Percentiles rank a stretch among this genome's conserved stretches.
These are phyloP conservation scores for Alternaria sp. DNA, from an alignment of 2,329 filamentous ascomycete genomes.

Conservation along the genomic window DNA sequence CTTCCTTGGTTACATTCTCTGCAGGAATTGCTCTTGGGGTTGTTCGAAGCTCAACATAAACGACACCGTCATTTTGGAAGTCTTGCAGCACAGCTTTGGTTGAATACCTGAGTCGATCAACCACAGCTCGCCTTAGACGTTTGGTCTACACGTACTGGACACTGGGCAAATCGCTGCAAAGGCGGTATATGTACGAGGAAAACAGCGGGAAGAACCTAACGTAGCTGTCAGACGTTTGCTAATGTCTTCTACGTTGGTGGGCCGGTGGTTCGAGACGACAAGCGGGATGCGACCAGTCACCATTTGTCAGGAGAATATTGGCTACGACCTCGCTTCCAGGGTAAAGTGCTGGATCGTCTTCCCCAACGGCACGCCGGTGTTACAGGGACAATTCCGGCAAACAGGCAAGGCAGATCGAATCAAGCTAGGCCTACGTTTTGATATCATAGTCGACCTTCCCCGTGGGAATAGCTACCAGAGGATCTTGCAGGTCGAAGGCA, in stretches of 20 bases:
- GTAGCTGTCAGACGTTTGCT: slow-evolving; percentile 25
- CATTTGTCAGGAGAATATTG: not conserved
- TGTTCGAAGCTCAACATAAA: slow-evolving; percentile 82
- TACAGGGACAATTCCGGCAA: slow-evolving; percentile 8
- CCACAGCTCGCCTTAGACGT: not conserved
- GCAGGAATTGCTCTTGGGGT: slow-evolving; percentile 73
- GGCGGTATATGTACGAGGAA: slow-evolving; percentile 79
- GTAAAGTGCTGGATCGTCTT: not conserved
- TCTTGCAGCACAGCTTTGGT: slow-evolving; percentile 66
- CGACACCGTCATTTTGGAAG: slow-evolving; percentile 76
- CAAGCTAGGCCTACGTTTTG: slow-evolving; percentile 63
- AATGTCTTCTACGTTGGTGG: not conserved
- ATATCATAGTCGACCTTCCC: slow-evolving; percentile 78
- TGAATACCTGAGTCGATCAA: slow-evolving; percentile 57
- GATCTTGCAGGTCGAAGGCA: slow-evolving; percentile 70
- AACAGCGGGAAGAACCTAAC: slow-evolving; percentile 78
- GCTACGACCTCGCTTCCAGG: slow-evolving; percentile 4
- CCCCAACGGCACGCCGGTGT: slow-evolving; percentile 9
- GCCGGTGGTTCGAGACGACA: not conserved
- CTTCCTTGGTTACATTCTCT: slow-evolving; percentile 65
- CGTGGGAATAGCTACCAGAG: slow-evolving; percentile 71
- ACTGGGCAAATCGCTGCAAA: slow-evolving; percentile 70
- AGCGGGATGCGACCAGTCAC: not conserved
- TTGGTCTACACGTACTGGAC: slow-evolving; percentile 63
- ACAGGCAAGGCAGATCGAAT: slow-evolving; percentile 20